Percentiles rank a stretch among this genome's conserved stretches.
phyloP scores from a whole-genome alignment of 2,329 filamentous ascomycete species.

The Claviceps sp. region DNA sequence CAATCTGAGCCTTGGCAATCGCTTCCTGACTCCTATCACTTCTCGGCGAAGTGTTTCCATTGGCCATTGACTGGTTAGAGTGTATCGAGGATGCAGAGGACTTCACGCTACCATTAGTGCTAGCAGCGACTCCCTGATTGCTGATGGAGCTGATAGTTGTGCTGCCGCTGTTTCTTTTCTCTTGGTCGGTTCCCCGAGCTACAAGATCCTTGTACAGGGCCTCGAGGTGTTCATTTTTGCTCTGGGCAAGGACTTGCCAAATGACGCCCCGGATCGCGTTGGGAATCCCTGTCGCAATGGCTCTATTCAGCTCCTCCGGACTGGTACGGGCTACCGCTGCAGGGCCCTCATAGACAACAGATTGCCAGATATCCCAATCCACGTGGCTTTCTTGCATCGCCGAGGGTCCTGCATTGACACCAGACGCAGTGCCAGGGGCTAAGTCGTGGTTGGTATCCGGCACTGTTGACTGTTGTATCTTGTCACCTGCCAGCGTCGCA shows the following conservation, averaged over 20 bases:
- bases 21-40: conserved; percentile 50
- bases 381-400: conserved; percentile 60
- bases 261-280: conserved; percentile 94
- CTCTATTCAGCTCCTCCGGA: conserved; percentile 75
- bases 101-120: conserved; percentile 44
- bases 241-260: conserved; percentile 94
- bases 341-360: conserved; percentile 87
- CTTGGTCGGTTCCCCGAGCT: conserved; percentile 67
- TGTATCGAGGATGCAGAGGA: conserved; percentile 80
- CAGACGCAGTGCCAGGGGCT: conserved; percentile 74
- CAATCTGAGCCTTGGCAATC: conserved; percentile 50
- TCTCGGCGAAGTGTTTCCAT: conserved; percentile 42
- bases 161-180: conserved; percentile 46
- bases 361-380: conserved; percentile 98
- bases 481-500: conserved; percentile 15
- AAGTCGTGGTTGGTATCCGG: conserved; percentile 56
- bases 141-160: conserved; percentile 32
- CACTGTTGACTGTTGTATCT: conserved; percentile 29
- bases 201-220: conserved; percentile 72
- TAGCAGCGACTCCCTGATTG: conserved; percentile 41
- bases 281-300: conserved; percentile 87
- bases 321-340: conserved; percentile 78
- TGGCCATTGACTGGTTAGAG: conserved; percentile 57
- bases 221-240: conserved; percentile 85
- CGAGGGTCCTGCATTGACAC: conserved; percentile 63